phyloP scores from a whole-genome alignment of 768 basidiomycete species.

The Dentipellis fragilis region DNA sequence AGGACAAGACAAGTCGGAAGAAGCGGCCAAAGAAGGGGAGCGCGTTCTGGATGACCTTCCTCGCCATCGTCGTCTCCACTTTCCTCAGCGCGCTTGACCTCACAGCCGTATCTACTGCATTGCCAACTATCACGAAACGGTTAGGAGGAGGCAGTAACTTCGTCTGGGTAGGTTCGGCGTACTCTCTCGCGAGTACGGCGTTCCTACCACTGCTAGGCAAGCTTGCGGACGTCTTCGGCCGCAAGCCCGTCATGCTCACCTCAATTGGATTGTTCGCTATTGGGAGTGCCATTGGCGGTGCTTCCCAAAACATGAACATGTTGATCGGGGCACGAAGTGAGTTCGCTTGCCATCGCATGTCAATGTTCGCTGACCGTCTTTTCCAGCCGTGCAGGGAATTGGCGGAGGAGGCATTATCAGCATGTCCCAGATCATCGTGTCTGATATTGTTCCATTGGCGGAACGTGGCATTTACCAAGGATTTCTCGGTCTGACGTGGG shows the following conservation, averaged over 20 bases:
- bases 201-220: conserved; percentile 15
- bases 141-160: conserved; percentile 13
- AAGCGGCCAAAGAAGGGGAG: neutral
- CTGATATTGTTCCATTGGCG: conserved; percentile 28
- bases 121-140: conserved; percentile 18
- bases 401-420: conserved; percentile 22
- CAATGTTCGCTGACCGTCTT: neutral
- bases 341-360: neutral
- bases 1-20: too few species aligned
- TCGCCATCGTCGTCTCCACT: conserved; percentile 13
- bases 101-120: conserved; percentile 15
- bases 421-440: conserved; percentile 23
- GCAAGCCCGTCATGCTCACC: conserved; percentile 16
- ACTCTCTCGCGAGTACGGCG: conserved; percentile 15
- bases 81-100: conserved; percentile 22
- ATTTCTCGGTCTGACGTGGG: conserved; percentile 8
- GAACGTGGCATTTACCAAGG: conserved; percentile 26
- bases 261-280: conserved; percentile 16
- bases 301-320: conserved; percentile 20
- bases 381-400: conserved; percentile 22
- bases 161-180: conserved; percentile 12
- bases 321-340: conserved; percentile 21
- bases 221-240: conserved; percentile 19
- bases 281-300: conserved; percentile 26
- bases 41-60: conserved; percentile 21